phyloP scores from a whole-genome alignment of 345 rosid species.

The Eucalyptus polybractea region DNA sequence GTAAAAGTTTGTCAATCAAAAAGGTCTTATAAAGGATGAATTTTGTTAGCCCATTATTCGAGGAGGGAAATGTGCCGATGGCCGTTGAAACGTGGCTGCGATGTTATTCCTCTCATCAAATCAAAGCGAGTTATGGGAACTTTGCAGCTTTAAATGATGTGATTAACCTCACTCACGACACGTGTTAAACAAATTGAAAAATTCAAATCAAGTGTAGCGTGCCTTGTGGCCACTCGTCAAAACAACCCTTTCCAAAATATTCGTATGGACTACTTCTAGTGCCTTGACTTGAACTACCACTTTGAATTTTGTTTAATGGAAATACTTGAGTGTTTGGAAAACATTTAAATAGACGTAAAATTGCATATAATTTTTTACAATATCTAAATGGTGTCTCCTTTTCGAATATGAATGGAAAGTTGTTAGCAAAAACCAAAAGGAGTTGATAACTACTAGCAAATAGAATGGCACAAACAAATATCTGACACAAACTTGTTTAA shows the following conservation, averaged over 20 bases:
- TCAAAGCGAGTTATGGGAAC: not conserved
- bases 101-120: not conserved
- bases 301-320: not conserved
- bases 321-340: not conserved
- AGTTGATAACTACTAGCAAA: not conserved
- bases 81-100: not conserved
- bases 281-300: not conserved
- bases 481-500: not conserved
- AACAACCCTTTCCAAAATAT: not conserved
- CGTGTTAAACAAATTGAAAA: not conserved
- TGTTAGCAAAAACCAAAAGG: not conserved
- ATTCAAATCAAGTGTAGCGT: not conserved
- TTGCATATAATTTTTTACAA: not conserved
- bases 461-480: not conserved
- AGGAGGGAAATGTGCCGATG: not conserved
- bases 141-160: not conserved
- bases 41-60: not conserved
- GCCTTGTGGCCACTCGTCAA: not conserved
- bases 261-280: not conserved
- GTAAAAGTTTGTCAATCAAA: not conserved
- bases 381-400: not conserved
- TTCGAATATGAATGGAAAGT: not conserved
- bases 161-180: not conserved
- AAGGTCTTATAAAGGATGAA: not conserved
- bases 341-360: not conserved